Percentiles rank a stretch among this genome's conserved stretches.
These are phyloP conservation scores for Termitomyces sp. DNA, from an alignment of 768 basidiomycete genomes.

Conservation along the genomic window DNA sequence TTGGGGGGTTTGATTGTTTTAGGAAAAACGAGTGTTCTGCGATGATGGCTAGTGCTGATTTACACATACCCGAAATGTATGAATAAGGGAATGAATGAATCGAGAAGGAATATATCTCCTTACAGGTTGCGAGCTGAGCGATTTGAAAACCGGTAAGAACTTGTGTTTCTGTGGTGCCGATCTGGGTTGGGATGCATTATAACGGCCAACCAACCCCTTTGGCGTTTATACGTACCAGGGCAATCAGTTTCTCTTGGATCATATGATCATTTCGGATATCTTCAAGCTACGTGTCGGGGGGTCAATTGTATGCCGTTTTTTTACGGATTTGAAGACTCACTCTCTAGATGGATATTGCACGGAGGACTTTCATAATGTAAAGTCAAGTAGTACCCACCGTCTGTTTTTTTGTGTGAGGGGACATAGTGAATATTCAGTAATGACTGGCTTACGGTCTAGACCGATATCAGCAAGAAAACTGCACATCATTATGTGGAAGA, in stretches of 20 bases:
- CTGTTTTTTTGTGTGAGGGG: not conserved
- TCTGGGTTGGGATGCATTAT: no score
- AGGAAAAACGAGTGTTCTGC: conserved; percentile 13
- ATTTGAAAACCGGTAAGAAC: not conserved
- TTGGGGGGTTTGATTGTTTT: not conserved
- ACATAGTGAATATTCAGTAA: not conserved
- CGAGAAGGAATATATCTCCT: no score
- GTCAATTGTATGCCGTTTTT: no score
- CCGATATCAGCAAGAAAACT: not conserved
- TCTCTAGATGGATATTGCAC: no score
- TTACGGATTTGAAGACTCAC: no score
- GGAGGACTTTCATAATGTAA: no score
- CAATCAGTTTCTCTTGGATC: not conserved
- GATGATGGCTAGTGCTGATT: conserved; percentile 10
- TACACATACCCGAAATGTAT: no score
- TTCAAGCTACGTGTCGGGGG: no score
- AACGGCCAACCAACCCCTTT: no score
- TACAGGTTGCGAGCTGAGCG: conserved; percentile 7
- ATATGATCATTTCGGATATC: not conserved
- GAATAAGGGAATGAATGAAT: no score
- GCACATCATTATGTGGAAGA: not conserved
- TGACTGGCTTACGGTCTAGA: not conserved
- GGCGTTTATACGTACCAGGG: no score
- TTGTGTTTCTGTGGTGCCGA: not conserved
- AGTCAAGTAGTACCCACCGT: no score